A percentile compares a stretch with the other conserved stretches of the same genome.
Conservation (phyloP, 352 stramenopile species). For the Phytophthora chlamydospora region DNA sequence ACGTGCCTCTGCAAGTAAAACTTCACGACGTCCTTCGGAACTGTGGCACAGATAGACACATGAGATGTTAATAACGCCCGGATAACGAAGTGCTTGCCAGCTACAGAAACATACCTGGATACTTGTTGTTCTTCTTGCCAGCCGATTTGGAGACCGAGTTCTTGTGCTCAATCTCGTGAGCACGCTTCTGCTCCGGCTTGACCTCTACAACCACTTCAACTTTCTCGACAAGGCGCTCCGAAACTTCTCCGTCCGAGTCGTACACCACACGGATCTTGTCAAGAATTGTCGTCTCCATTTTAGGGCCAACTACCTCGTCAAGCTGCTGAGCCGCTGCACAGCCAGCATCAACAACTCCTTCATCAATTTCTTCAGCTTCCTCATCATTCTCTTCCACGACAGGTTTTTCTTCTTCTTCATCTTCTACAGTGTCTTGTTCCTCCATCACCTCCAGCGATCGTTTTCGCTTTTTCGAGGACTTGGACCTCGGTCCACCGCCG, state of each 20-base stretch:
- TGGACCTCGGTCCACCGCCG: conserved; percentile 23
- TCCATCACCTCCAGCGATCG: conserved; percentile 9
- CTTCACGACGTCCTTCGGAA: conserved; percentile 66
- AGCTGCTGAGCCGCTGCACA: conserved; percentile 1
- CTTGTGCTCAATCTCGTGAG: conserved; percentile 19
- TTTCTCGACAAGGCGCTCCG: conserved; percentile 46
- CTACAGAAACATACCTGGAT: conserved; percentile 35
- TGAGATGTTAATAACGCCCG: not conserved
- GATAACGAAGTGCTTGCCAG: not conserved
- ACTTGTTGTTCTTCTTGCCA: conserved; percentile 35
- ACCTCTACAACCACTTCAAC: conserved; percentile 36
- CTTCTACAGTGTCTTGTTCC: conserved; percentile 2
- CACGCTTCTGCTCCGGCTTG: conserved; percentile 11
- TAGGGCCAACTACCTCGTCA: not conserved
- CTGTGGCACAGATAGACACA: conserved; percentile 23
- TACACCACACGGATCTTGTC: conserved; percentile 72
- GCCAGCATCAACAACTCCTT: conserved; percentile 1
- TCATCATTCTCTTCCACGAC: not conserved
- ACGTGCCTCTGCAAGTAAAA: conserved; percentile 91
- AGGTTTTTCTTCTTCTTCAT: not conserved
- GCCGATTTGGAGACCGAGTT: conserved; percentile 10
- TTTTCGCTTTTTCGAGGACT: conserved; percentile 36
- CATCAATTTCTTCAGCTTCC: conserved; percentile 5
- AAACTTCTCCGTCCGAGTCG: conserved; percentile 69
- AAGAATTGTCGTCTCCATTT: conserved; percentile 31